Evolutionary conservation across 192 early-diverging fungal species (phyloP), one percentile per base, ranked within the genome.

Genomic region (Podila verticillata): DNA sequence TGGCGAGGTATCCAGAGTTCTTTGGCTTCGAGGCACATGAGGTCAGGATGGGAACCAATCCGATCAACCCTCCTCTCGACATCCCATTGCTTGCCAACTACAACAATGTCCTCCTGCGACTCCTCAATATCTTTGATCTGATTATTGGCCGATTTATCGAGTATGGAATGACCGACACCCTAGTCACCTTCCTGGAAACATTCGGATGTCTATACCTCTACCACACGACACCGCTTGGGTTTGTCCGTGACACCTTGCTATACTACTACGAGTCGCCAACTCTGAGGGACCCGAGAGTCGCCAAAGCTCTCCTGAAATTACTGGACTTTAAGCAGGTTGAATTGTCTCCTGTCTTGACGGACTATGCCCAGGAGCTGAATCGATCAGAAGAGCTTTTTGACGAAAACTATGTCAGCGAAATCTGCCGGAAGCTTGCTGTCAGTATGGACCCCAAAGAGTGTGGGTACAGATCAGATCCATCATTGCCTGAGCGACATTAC

Each of bases 1-100:
- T 92, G 36, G 68, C 86, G 22, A 82, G 84, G 13, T 95, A 88
- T 68, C 93, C 92, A 19, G 93, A 95, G 73, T 93, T 86, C 72
- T 91, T 90, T 73, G 89, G 91, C 73, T 91, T 90, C 73, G 93
- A 95, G 61, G 92, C 89, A 2, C 87, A 84, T 64, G 87, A 89
- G 39, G 87, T 87, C 66, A 85, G 77, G 35, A 70, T 65, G 29
- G 74, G 73, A 13, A 72, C 63, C n/a, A 61, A 70, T 17, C 29
- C 83, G 5, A 74, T 93, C 58, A 85, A 92, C 19, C 91, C 92
- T 31, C 89, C 91, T 19, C 74, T 85, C 3, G 84, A 87, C 36
- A 79, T 84, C 44, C 80, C 84, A 3, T 85, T 95, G 81, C 89
- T 92, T 24, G 88, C 92, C 57, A 92, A 88, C 85, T 93, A 90